These are phyloP conservation scores for Blastocystis sp. DNA, from an alignment of 352 stramenopile species.

Conservation along the genomic window DNA sequence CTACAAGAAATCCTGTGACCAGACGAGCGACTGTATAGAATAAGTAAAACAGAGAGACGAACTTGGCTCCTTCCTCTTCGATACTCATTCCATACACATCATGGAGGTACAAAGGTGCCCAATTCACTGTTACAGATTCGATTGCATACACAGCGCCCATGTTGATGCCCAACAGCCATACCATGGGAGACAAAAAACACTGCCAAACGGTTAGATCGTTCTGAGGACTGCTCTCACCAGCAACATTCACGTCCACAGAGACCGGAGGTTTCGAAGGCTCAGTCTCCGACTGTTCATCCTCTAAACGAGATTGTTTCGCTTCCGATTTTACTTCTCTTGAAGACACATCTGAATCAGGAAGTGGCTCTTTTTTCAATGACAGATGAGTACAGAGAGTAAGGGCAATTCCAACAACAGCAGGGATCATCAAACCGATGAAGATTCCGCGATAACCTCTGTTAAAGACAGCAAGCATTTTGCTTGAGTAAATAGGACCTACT, in stretches of 20 bases:
- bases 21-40: slow-evolving; percentile 37
- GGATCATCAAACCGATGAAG: slow-evolving; percentile 39
- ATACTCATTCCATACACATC: slow-evolving; percentile 18
- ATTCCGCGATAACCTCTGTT: slow-evolving; percentile 3
- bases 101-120: slow-evolving; percentile 42
- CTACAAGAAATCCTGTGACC: slow-evolving; percentile 25
- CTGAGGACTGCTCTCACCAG: background rate
- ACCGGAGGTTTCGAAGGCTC: background rate
- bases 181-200: slow-evolving; percentile 33
- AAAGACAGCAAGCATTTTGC: background rate
- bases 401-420: background rate
- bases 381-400: background rate
- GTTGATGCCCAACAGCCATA: slow-evolving; percentile 47
- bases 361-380: slow-evolving; percentile 9
- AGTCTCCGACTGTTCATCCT: too few relatives aligned
- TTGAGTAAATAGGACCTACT: slow-evolving; percentile 12
- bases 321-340: background rate
- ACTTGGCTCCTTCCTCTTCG: background rate
- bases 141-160: slow-evolving; percentile 50
- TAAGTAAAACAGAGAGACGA: slow-evolving; percentile 35
- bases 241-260: background rate
- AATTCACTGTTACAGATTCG: slow-evolving; percentile 47
- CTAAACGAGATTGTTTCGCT: background rate
- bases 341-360: background rate
- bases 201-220: background rate